Evolutionary conservation across 331 rosid species (phyloP).

Genomic region (Rhamnella rubrinervis): DNA sequence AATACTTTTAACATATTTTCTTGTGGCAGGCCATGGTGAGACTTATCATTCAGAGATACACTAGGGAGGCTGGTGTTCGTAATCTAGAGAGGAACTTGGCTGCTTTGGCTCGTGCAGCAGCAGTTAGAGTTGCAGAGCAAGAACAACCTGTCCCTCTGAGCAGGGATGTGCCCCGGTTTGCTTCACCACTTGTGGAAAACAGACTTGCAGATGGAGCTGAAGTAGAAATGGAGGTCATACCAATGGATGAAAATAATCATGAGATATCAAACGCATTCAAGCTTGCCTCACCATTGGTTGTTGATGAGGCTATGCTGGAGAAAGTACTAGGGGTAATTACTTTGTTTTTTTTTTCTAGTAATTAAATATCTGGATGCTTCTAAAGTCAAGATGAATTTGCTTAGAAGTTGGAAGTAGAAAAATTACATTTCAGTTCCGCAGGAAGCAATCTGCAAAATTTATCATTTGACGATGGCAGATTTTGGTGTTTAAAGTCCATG

Average conservation of each 20-base stretch:
- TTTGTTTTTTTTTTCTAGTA: neutral
- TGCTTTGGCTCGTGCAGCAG: slow-evolving; percentile 96
- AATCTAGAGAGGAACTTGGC: slow-evolving; percentile 86
- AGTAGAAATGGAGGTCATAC: slow-evolving; percentile 98
- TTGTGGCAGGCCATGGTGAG: slow-evolving; percentile 74
- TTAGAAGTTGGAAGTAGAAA: slow-evolving; percentile 3
- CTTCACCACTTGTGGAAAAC: slow-evolving; percentile 78
- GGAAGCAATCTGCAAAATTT: neutral
- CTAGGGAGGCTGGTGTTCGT: slow-evolving; percentile 99
- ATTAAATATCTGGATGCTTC: neutral
- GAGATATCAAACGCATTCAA: slow-evolving; percentile 73
- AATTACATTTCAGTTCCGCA: slow-evolving; percentile 13
- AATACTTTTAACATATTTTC: slow-evolving; percentile 7
- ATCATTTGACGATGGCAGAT: too few relatives aligned
- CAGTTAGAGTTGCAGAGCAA: slow-evolving; percentile 89
- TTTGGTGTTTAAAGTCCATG: slow-evolving; percentile 15
- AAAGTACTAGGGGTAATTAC: slow-evolving; percentile 94
- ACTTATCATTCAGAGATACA: slow-evolving; percentile 82
- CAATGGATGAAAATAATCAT: slow-evolving; percentile 69
- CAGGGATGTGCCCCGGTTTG: slow-evolving; percentile 70
- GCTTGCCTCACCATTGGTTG: slow-evolving; percentile 62
- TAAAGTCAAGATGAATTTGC: neutral
- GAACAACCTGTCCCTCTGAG: slow-evolving; percentile 62
- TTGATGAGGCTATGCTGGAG: slow-evolving; percentile 92
- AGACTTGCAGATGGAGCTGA: slow-evolving; percentile 83